Conservation (phyloP, 2,329 filamentous ascomycete species). For the Harringtonia aguacate region DNA sequence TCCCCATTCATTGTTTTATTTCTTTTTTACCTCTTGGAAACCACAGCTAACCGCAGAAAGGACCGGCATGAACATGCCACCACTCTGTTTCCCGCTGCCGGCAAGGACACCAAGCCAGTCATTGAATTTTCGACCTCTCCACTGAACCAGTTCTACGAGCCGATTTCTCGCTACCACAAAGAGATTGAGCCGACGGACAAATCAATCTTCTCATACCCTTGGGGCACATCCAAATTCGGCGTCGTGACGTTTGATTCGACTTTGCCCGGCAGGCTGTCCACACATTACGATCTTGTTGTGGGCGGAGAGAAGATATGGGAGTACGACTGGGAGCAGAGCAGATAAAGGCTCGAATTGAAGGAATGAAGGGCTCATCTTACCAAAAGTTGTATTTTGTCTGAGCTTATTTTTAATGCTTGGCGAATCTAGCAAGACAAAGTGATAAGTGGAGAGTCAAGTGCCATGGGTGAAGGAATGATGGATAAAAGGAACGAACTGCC, state of each 20-base stretch:
- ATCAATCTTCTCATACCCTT: slow-evolving; percentile 39
- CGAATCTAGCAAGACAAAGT: too few relatives aligned
- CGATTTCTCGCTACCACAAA: slow-evolving; percentile 77
- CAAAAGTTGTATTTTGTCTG: neutral
- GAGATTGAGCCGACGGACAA: slow-evolving; percentile 42
- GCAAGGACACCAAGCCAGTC: slow-evolving; percentile 40
- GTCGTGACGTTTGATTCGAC: slow-evolving; percentile 53
- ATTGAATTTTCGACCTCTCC: slow-evolving; percentile 92
- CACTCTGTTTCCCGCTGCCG: slow-evolving; percentile 58
- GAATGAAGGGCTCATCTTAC: too few relatives aligned
- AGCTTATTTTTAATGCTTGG: neutral
- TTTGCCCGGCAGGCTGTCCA: slow-evolving; percentile 54
- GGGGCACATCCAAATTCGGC: slow-evolving; percentile 82
- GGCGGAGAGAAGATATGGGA: slow-evolving; percentile 73
- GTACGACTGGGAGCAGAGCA: neutral
- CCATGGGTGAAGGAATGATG: too few relatives aligned
- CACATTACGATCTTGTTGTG: slow-evolving; percentile 73
- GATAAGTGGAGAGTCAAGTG: too few relatives aligned
- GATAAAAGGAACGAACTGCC: too few relatives aligned
- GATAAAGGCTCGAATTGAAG: too few relatives aligned
- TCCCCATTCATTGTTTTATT: neutral
- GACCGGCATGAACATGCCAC: slow-evolving; percentile 89
- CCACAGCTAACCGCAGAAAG: neutral
- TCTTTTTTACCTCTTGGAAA: neutral
- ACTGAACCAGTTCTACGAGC: slow-evolving; percentile 84